Evolutionary conservation across 169 alveolate genomes (phyloP).

Genomic region (Plasmodium reichenowi): DNA sequence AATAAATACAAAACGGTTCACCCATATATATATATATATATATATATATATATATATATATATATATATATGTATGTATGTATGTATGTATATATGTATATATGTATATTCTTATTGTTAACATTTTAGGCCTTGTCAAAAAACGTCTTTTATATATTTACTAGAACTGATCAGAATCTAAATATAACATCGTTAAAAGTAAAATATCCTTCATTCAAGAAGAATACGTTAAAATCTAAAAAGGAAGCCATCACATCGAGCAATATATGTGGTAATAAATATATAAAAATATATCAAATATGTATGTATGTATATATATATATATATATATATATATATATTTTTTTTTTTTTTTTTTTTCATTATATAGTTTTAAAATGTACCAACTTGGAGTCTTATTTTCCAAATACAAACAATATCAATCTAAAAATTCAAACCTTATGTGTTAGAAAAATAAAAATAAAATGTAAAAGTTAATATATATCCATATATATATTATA

Average conservation of each 20-base stretch:
- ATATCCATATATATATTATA: neutral
- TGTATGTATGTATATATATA: neutral
- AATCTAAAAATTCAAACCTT: constrained; percentile 35
- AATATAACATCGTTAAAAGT: constrained; percentile 58
- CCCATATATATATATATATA: neutral
- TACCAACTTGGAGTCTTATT: constrained; percentile 44
- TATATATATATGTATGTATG: neutral
- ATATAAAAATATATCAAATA: neutral
- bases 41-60: neutral
- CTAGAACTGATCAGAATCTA: constrained; percentile 23
- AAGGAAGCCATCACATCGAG: neutral
- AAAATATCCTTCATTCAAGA: constrained; percentile 30
- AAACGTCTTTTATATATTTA: constrained; percentile 45
- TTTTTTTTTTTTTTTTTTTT: neutral
- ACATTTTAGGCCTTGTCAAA: constrained; percentile 42
- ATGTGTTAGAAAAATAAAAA: constrained; percentile 16
- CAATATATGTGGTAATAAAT: constrained; percentile 27
- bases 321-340: neutral
- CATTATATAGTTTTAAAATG: constrained; percentile 43
- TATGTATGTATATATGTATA: neutral
- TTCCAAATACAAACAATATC: constrained; percentile 29
- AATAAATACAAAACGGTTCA: no score
- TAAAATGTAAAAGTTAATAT: neutral
- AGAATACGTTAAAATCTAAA: neutral
- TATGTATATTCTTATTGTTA: neutral